Conservation (phyloP, 257 asterid species). For the Fraxinus americana region DNA sequence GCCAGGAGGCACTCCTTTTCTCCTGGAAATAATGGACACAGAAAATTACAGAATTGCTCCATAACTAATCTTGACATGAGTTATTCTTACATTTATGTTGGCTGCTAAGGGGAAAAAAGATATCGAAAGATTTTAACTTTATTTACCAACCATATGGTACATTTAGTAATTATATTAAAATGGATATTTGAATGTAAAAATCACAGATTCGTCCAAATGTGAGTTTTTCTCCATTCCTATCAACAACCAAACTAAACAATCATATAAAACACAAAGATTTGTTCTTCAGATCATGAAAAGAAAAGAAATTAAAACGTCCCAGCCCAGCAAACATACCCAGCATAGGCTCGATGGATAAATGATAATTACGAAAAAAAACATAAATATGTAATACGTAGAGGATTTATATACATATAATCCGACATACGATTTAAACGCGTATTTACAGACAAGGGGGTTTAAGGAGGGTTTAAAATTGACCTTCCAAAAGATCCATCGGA, state of each 20-base stretch:
- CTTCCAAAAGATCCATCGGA: conserved; percentile 68
- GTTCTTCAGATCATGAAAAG: conserved; percentile 9
- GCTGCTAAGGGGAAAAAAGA: neutral
- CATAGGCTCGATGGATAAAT: neutral
- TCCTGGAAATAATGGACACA: neutral
- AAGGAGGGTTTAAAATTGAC: conserved; percentile 51
- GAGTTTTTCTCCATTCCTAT: neutral
- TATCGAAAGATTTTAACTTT: neutral
- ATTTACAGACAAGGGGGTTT: conserved; percentile 26
- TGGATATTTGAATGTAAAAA: neutral
- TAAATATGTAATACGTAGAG: neutral
- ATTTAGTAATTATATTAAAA: neutral
- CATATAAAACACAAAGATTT: neutral
- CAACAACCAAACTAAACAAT: conserved; percentile 1
- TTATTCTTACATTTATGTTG: neutral
- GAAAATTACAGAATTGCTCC: neutral
- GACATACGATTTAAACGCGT: neutral
- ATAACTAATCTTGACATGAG: neutral
- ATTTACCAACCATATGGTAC: neutral
- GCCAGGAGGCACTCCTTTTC: neutral
- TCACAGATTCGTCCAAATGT: neutral
- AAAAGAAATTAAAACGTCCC: neutral
- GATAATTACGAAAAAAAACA: neutral
- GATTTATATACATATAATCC: neutral
- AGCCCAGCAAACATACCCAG: neutral